A percentile compares a stretch with the other conserved stretches of the same genome.
Evolutionary conservation across 179 eudicot genomes (phyloP).

Genomic region (Beta corolliflora): DNA sequence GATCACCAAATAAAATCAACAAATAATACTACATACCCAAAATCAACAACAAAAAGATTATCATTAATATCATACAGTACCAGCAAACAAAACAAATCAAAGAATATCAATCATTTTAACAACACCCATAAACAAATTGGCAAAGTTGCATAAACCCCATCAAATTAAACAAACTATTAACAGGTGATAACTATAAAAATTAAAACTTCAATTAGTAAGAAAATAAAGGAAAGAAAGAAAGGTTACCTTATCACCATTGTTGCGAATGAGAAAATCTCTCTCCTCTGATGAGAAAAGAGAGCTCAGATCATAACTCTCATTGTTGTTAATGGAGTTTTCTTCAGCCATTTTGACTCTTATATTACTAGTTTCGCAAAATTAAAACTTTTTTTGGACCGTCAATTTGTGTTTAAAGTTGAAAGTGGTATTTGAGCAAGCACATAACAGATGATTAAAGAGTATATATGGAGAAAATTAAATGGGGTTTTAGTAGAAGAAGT

Average conservation of each 20-base stretch:
- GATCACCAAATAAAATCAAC: background rate
- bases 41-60: background rate
- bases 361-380: too few species aligned
- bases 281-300: slow-evolving; percentile 36
- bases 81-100: background rate
- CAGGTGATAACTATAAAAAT: background rate
- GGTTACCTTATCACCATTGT: slow-evolving; percentile 44
- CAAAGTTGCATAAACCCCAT: slow-evolving; percentile 1
- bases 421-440: too few species aligned
- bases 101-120: background rate
- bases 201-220: background rate
- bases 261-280: slow-evolving; percentile 47
- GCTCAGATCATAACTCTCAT: slow-evolving; percentile 29
- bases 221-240: background rate
- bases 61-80: background rate
- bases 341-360: slow-evolving; percentile 30
- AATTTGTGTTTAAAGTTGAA: too few species aligned
- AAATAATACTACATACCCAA: slow-evolving; percentile 9
- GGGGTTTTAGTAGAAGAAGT: too few species aligned
- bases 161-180: background rate
- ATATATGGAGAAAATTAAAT: too few species aligned
- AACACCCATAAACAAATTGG: background rate
- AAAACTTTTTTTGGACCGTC: background rate
- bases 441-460: too few species aligned
- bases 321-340: slow-evolving; percentile 9